Evolutionary conservation across 306 rosid genomes (phyloP), one percentile per base, ranked within the genome.

Genomic region (Glycine soja): DNA sequence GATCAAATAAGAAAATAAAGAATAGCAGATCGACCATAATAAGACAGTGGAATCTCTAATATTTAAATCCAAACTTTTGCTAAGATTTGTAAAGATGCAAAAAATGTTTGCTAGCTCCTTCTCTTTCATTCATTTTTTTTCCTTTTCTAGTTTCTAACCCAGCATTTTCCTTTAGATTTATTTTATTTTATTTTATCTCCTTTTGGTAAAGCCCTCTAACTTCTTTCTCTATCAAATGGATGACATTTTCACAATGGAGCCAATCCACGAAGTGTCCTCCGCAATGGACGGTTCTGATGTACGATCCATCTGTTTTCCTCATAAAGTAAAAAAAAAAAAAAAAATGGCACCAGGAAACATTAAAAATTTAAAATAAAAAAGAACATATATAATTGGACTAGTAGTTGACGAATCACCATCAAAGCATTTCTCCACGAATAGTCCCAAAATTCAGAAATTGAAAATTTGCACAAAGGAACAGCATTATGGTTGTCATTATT

Each of bases 331-430:
- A 70, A 45, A 7, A 54, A 12, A 4, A 56, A 70, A 45, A 7
- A 86, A 84, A 74, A 32, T 77, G 81, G 77, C 69, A 78, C 80
- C 0, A 36, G 1, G 18, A 12, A 72, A 86, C 13, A 65, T 3
- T 19, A 0, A 42, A 46, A 32, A 82, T 94, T 95, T 4, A 74
- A 43, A 78, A 74, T 89, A 84, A 42, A 56, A 24, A 75, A 75
- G 58, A 79, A 86, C 84, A 36, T n/a, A n/a, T n/a, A 34, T 0
- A 66, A 78, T 57, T 62, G 74, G 79, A 86, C 82, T 80, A 85
- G 88, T 85, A 3, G 98, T 88, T 92, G 85, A 75, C 48, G 81
- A 87, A 89, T 94, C 98, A 86, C 85, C 76, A 82, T 94, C 97
- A 78, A 74, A 36, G 76, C 90, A 84, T 81, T 76, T 87, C 81